Percentiles rank a stretch among this genome's conserved stretches.
These are phyloP conservation scores for Alternaria solani DNA, from an alignment of 2,329 filamentous ascomycete genomes.

Conservation along the genomic window DNA sequence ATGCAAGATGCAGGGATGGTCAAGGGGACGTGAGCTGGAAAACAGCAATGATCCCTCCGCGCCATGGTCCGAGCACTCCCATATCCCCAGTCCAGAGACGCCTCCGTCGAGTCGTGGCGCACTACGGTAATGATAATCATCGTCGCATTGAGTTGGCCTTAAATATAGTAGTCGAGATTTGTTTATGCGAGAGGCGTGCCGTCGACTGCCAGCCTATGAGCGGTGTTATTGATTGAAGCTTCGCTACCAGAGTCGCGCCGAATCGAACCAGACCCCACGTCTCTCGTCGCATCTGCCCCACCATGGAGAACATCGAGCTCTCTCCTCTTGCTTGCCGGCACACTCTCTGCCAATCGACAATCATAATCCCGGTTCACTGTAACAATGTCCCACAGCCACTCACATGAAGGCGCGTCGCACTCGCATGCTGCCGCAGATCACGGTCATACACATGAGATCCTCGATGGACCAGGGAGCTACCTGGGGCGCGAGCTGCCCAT, in stretches of 20 bases:
- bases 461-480: conserved; percentile 91
- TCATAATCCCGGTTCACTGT: background rate
- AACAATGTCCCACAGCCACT: conserved; percentile 45
- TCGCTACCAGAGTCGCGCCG: conserved; percentile 11
- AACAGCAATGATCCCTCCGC: conserved; percentile 20
- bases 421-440: conserved; percentile 69
- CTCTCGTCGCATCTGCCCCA: conserved; percentile 26
- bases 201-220: conserved; percentile 9
- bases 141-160: conserved; percentile 17
- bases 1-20: conserved; percentile 24
- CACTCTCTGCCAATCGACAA: background rate
- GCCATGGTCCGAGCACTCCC: conserved; percentile 14
- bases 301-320: conserved; percentile 24
- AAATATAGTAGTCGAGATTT: conserved; percentile 5
- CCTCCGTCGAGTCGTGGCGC: conserved; percentile 21
- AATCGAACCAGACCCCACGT: conserved; percentile 28
- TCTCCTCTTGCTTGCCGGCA: conserved; percentile 4
- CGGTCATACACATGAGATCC: conserved; percentile 94
- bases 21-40: conserved; percentile 10
- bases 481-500: conserved; percentile 92
- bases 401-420: conserved; percentile 56
- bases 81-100: conserved; percentile 8
- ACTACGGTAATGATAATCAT: conserved; percentile 21
- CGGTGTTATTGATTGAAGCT: conserved; percentile 10
- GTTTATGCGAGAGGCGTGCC: conserved; percentile 7